Percentiles rank a stretch among this genome's conserved stretches.
Evolutionary conservation across 257 asterid species (phyloP).

Genomic region (Lavandula angustifolia): DNA sequence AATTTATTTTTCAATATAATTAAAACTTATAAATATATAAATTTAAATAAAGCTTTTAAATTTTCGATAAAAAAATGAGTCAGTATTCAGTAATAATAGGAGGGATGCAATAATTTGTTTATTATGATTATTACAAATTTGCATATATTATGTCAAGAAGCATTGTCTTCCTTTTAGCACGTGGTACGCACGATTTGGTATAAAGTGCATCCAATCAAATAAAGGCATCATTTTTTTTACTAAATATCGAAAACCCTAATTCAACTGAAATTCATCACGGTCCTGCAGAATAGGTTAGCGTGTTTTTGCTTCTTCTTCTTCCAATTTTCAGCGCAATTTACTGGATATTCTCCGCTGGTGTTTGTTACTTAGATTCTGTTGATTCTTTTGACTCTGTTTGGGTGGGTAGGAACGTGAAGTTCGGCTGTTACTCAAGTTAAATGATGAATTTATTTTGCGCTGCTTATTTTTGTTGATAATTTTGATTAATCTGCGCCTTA

Average conservation of each 20-base stretch:
- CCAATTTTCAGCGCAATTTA: conserved; percentile 16
- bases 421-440: neutral
- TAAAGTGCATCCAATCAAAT: neutral
- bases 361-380: too few species aligned
- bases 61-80: too few species aligned
- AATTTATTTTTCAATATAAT: too few species aligned
- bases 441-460: neutral
- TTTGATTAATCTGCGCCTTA: neutral
- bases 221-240: neutral
- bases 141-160: neutral
- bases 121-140: too few species aligned
- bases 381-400: neutral
- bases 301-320: neutral
- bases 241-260: conserved; percentile 9
- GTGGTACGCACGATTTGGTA: conserved; percentile 9
- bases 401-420: neutral
- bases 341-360: neutral
- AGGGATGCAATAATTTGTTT: too few species aligned
- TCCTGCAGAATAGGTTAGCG: neutral
- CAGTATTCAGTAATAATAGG: too few species aligned
- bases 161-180: neutral
- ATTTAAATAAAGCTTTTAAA: too few species aligned
- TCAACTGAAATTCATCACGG: neutral
- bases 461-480: neutral
- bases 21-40: too few species aligned